Percentiles rank a stretch among this genome's conserved stretches.
phyloP scores from a whole-genome alignment of 371 early-diverging fungal genomes.

The Mucor sp. region DNA sequence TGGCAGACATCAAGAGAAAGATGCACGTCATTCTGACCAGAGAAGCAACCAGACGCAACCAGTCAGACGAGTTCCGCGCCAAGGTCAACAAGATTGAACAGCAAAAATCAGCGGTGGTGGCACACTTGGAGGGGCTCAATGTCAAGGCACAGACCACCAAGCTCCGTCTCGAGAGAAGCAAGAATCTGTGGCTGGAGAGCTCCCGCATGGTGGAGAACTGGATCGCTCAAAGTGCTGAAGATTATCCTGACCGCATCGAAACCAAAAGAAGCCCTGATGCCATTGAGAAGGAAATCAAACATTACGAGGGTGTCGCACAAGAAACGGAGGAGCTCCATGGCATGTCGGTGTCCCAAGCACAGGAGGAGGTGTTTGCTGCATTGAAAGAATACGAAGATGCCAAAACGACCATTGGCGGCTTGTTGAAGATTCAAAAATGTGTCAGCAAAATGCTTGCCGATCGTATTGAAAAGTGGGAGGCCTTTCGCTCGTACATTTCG shows the following conservation, averaged over 20 bases:
- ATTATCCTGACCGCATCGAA: conserved; percentile 68
- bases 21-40: conserved; percentile 12
- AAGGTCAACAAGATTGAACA: conserved; percentile 16
- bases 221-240: conserved; percentile 51
- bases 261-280: conserved; percentile 47
- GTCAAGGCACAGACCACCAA: neutral
- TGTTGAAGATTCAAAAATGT: conserved; percentile 38
- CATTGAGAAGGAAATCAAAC: conserved; percentile 47
- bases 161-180: conserved; percentile 5
- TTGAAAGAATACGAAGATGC: conserved; percentile 59
- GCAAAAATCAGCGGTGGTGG: neutral
- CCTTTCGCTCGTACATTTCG: conserved; percentile 75
- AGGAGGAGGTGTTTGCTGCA: conserved; percentile 50
- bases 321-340: conserved; percentile 3
- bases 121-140: neutral
- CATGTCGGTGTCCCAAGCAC: conserved; percentile 59
- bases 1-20: conserved; percentile 8
- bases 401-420: conserved; percentile 52
- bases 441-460: conserved; percentile 56
- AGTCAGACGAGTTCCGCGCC: neutral
- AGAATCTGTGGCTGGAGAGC: neutral
- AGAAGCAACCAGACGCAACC: conserved; percentile 8
- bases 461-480: conserved; percentile 67
- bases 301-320: neutral
- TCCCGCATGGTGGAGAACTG: conserved; percentile 33